A percentile compares a stretch with the other conserved stretches of the same genome.
These are phyloP conservation scores for Sarocladium kiliense DNA, from an alignment of 2,329 filamentous ascomycete genomes.

Conservation along the genomic window DNA sequence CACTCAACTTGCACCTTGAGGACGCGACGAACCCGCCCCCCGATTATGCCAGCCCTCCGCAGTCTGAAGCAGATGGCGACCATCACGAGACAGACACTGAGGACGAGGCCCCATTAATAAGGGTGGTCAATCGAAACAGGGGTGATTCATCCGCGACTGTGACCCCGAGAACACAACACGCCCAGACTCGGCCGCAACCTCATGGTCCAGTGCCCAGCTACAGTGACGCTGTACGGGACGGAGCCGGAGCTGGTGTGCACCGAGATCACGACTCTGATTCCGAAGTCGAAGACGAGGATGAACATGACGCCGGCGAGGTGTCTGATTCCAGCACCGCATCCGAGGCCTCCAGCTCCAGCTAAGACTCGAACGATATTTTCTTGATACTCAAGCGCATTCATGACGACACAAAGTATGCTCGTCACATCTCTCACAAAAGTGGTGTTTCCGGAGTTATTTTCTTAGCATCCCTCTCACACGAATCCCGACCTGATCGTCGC, in stretches of 20 bases:
- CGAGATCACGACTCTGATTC: constrained; percentile 10
- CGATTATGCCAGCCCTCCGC: constrained; percentile 63
- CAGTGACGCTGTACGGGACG: constrained; percentile 63
- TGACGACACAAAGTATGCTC: neutral
- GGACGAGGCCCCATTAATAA: constrained; percentile 48
- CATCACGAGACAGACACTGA: constrained; percentile 42
- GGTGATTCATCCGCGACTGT: constrained; percentile 42
- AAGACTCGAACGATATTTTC: neutral
- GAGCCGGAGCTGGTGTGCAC: constrained; percentile 19
- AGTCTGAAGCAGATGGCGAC: constrained; percentile 17
- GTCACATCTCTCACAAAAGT: neutral
- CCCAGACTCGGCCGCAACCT: constrained; percentile 30
- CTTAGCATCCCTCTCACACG: neutral
- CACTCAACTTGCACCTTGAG: constrained; percentile 38
- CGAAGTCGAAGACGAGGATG: constrained; percentile 3
- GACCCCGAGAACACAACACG: constrained; percentile 17
- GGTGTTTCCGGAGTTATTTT: neutral
- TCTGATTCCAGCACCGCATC: neutral
- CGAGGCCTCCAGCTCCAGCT: neutral
- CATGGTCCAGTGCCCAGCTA: constrained; percentile 70
- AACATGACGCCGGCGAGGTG: neutral
- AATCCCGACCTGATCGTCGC: neutral
- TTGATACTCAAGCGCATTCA: neutral
- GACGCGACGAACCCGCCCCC: constrained; percentile 61
- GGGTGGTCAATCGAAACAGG: constrained; percentile 44